Evolutionary conservation across 768 basidiomycete species (phyloP).

Genomic region (Boletus bicolor): DNA sequence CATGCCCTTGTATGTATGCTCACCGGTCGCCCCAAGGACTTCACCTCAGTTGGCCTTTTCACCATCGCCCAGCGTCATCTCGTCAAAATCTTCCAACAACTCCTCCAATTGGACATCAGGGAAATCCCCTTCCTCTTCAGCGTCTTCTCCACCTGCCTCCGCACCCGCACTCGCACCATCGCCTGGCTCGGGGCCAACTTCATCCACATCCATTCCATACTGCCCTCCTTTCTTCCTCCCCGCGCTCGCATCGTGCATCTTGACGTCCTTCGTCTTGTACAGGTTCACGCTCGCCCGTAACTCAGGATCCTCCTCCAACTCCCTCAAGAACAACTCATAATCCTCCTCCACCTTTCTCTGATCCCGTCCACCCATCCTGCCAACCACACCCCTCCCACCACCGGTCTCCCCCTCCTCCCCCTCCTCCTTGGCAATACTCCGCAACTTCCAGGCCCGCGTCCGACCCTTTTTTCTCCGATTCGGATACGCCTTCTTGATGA

Average conservation of each 20-base stretch:
- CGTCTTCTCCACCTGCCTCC: slow-evolving; percentile 37
- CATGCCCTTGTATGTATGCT: neutral
- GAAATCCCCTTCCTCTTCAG: slow-evolving; percentile 80
- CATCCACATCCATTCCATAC: slow-evolving; percentile 66
- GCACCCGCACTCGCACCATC: slow-evolving; percentile 15
- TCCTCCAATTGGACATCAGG: slow-evolving; percentile 84
- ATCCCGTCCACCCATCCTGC: slow-evolving; percentile 85
- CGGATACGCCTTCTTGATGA: slow-evolving; percentile 95
- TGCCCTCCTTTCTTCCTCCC: slow-evolving; percentile 26
- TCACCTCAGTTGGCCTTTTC: slow-evolving; percentile 16
- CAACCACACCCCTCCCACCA: slow-evolving; percentile 79
- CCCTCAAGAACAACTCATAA: slow-evolving; percentile 93
- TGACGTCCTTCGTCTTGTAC: slow-evolving; percentile 66
- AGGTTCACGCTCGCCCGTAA: slow-evolving; percentile 82
- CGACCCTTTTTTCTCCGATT: slow-evolving; percentile 88
- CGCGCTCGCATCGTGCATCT: slow-evolving; percentile 42
- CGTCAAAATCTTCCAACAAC: slow-evolving; percentile 87
- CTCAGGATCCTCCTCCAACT: slow-evolving; percentile 93
- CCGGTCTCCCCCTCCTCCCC: slow-evolving; percentile 84
- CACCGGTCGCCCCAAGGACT: neutral
- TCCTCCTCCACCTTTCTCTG: slow-evolving; percentile 93
- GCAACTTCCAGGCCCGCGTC: slow-evolving; percentile 80
- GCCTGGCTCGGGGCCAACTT: slow-evolving; percentile 31
- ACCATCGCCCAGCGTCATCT: slow-evolving; percentile 68
- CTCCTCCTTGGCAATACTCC: slow-evolving; percentile 89